Evolutionary conservation across 2,329 filamentous ascomycete species (phyloP).

Genomic region (Colletotrichum phormii): DNA sequence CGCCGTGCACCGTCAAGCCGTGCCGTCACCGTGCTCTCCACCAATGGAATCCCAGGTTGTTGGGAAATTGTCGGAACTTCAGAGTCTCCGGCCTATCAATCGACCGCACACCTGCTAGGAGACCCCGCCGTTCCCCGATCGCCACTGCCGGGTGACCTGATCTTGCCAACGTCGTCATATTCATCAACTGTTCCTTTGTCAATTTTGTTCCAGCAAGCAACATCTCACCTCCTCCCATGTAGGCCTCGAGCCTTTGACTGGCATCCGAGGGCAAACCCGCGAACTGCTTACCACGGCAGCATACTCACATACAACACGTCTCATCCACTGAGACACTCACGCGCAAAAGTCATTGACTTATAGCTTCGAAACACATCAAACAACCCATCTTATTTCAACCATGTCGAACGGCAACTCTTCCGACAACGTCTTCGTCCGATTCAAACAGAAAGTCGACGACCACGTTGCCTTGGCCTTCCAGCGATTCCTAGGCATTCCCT

Average conservation of each 20-base stretch:
- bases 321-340: constrained; percentile 30
- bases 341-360: background rate
- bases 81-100: constrained; percentile 24
- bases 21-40: background rate
- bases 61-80: constrained; percentile 20
- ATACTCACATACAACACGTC: background rate
- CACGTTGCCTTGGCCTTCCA: constrained; percentile 47
- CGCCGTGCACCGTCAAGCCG: background rate
- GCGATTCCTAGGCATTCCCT: constrained; percentile 42
- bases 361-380: background rate
- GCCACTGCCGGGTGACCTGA: constrained; percentile 29
- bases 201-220: background rate
- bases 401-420: constrained; percentile 34
- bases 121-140: constrained; percentile 3
- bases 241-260: constrained; percentile 14
- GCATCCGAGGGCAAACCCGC: constrained; percentile 29
- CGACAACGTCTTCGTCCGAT: constrained; percentile 53
- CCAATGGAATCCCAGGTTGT: constrained; percentile 24
- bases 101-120: constrained; percentile 14
- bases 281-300: constrained; percentile 13
- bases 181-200: constrained; percentile 4
- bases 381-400: background rate
- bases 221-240: constrained; percentile 16
- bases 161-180: constrained; percentile 14
- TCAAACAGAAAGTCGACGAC: constrained; percentile 54